Conservation (phyloP, 225 moss, liverwort and hornwort species). For the Pseudisothecium myosuroides region DNA sequence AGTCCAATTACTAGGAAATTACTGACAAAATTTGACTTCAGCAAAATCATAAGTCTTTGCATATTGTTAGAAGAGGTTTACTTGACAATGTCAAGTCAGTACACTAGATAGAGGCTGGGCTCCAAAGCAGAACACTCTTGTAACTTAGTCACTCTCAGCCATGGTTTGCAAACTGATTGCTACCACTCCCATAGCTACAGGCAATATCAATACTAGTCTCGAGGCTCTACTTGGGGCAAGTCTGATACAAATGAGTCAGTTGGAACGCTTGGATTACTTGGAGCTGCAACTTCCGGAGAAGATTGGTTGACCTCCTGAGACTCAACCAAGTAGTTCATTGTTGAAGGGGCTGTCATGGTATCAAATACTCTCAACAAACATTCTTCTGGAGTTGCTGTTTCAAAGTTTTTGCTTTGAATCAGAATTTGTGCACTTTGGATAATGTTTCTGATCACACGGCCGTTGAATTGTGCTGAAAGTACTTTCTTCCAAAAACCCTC, state of each 20-base stretch:
- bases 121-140: not conserved
- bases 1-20: not conserved
- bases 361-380: not conserved
- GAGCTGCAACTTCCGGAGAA: not conserved
- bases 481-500: not conserved
- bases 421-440: not conserved
- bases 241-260: not conserved
- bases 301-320: not conserved
- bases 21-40: too few species aligned
- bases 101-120: rapidly evolving
- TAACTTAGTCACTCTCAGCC: not conserved
- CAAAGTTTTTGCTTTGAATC: not conserved
- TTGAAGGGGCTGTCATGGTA: not conserved
- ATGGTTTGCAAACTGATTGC: not conserved
- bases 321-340: not conserved
- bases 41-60: not conserved
- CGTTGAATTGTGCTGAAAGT: not conserved
- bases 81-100: rapidly evolving
- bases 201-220: not conserved
- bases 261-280: not conserved
- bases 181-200: rapidly evolving
- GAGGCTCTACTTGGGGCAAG: rapidly evolving
- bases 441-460: constrained; percentile 23
- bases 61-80: too few species aligned
- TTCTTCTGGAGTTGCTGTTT: not conserved